Evolutionary conservation across 495 filamentous ascomycete species (phyloP).

Genomic region (Penicillium steckii): DNA sequence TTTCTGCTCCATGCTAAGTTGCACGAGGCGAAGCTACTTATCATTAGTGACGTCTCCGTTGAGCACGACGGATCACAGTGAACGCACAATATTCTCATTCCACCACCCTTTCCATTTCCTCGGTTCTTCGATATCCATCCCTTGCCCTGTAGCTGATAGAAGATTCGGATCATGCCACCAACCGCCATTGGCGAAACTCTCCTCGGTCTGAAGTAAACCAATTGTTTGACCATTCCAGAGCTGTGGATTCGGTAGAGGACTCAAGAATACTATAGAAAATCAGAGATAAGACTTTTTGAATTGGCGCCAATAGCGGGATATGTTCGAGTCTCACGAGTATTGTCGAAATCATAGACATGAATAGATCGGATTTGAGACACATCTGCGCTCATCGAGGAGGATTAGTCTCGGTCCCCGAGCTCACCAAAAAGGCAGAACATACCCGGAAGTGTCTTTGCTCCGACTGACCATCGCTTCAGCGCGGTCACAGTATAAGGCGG

Average conservation of each 20-base stretch:
- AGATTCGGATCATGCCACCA: conserved; percentile 97
- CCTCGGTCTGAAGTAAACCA: conserved; percentile 68
- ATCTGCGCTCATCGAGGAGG: conserved; percentile 33
- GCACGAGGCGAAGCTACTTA: conserved; percentile 67
- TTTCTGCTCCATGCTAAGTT: conserved; percentile 80
- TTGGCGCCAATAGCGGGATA: not conserved
- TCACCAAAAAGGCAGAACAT: conserved; percentile 5
- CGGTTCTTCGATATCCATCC: conserved; percentile 77
- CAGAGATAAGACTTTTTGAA: conserved; percentile 8
- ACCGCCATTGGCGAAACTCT: conserved; percentile 79
- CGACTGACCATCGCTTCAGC: conserved; percentile 77
- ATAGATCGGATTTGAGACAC: conserved; percentile 70
- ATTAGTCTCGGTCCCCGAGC: not conserved
- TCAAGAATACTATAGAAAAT: conserved; percentile 72
- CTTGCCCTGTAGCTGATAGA: conserved; percentile 82
- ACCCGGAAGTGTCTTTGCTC: conserved; percentile 69
- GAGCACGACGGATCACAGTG: not conserved
- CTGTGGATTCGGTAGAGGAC: conserved; percentile 83
- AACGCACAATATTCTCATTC: conserved; percentile 81
- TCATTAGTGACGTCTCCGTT: conserved; percentile 26
- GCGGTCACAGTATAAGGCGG: conserved; percentile 64
- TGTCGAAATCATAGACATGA: conserved; percentile 98
- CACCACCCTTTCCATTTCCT: conserved; percentile 93
- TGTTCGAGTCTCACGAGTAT: conserved; percentile 67
- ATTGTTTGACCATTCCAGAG: conserved; percentile 80